These are phyloP conservation scores for Yamadazyma kanchanaburiensis DNA, from an alignment of 1,139 yeast genomes.

Conservation along the genomic window DNA sequence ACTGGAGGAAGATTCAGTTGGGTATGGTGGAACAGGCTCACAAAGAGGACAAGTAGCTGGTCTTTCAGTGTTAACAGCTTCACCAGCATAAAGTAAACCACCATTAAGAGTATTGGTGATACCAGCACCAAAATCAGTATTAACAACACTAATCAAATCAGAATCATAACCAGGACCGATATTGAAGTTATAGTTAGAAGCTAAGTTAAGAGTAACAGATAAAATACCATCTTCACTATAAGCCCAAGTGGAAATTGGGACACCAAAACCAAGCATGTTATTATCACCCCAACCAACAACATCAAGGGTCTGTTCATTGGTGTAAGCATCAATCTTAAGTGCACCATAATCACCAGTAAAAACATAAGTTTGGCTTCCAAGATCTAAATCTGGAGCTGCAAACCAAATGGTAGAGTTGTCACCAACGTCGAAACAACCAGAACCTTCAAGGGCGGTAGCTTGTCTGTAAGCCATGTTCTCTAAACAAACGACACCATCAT, in stretches of 20 bases:
- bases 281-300: slow-evolving; percentile 31
- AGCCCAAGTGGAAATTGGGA: slow-evolving; percentile 13
- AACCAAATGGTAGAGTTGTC: slow-evolving; percentile 14
- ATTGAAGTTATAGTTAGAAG: slow-evolving; percentile 10
- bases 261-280: slow-evolving; percentile 20
- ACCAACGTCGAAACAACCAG: slow-evolving; percentile 25
- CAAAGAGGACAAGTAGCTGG: slow-evolving; percentile 12
- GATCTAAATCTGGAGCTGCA: slow-evolving; percentile 9
- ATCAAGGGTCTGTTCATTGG: slow-evolving; percentile 16
- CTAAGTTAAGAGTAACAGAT: slow-evolving; percentile 7
- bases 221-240: slow-evolving; percentile 14
- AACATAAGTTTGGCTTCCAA: slow-evolving; percentile 11
- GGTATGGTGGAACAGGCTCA: slow-evolving; percentile 8
- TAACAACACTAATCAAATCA: slow-evolving; percentile 10
- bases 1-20: slow-evolving; percentile 8
- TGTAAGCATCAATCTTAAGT: slow-evolving; percentile 11
- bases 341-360: slow-evolving; percentile 9
- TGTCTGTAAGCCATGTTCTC: slow-evolving; percentile 19
- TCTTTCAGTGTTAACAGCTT: slow-evolving; percentile 11
- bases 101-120: slow-evolving; percentile 11
- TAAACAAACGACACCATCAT: slow-evolving; percentile 26
- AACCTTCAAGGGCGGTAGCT: slow-evolving; percentile 19
- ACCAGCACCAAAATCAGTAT: slow-evolving; percentile 12
- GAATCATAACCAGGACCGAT: slow-evolving; percentile 16
- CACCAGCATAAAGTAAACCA: slow-evolving; percentile 12